Conservation (phyloP, 768 basidiomycete species). For the Sporobolomyces phaffii region DNA sequence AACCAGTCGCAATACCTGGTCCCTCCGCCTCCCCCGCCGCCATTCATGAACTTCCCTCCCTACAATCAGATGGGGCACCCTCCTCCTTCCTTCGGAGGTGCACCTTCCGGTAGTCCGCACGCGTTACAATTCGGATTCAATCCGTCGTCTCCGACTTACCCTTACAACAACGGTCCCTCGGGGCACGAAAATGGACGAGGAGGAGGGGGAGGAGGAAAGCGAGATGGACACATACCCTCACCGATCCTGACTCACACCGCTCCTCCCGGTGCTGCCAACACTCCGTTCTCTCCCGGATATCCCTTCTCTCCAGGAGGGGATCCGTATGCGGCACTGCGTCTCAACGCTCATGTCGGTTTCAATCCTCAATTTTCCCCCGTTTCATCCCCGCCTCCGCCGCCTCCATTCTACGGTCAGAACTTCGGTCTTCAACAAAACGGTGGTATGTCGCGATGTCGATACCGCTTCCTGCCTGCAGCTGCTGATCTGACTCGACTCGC, state of each 20-base stretch:
- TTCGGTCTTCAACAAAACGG: constrained; percentile 2
- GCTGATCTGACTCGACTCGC: too few species aligned
- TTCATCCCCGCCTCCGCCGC: constrained; percentile 5
- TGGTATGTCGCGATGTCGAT: too few species aligned
- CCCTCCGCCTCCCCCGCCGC: constrained; percentile 9
- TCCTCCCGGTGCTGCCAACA: not conserved
- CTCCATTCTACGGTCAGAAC: constrained; percentile 4
- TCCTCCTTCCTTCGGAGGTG: not conserved
- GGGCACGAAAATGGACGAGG: not conserved
- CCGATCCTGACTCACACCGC: constrained; percentile 13
- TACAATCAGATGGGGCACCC: not conserved
- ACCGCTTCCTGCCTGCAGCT: too few species aligned
- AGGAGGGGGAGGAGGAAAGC: not conserved
- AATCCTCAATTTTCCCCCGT: constrained; percentile 24
- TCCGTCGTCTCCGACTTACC: not conserved
- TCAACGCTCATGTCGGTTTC: constrained; percentile 15
- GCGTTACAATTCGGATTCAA: not conserved
- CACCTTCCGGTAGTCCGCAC: too few species aligned
- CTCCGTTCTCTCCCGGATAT: not conserved
- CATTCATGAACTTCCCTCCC: not conserved
- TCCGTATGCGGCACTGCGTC: constrained; percentile 15
- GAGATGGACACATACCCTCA: constrained; percentile 1
- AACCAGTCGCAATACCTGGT: not conserved
- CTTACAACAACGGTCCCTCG: not conserved
- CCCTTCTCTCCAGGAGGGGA: constrained; percentile 19